A percentile compares a stretch with the other conserved stretches of the same genome.
These are phyloP conservation scores for Fistulina hepatica DNA, from an alignment of 1,284 basidiomycete species.

Conservation along the genomic window DNA sequence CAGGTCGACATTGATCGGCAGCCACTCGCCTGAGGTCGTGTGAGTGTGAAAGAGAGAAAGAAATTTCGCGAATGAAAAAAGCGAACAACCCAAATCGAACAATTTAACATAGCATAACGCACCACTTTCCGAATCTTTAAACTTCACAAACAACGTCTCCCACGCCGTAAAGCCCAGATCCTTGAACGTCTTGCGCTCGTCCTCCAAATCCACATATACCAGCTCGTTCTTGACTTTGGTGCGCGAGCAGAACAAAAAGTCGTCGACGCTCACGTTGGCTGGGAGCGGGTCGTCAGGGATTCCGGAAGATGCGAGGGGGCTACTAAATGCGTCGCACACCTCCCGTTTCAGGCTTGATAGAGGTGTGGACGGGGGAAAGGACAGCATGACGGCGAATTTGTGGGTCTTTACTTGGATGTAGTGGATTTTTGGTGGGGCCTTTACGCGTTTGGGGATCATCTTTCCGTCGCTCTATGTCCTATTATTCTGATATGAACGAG, in stretches of 20 bases:
- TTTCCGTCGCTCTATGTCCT: no score
- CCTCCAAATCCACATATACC: slow-evolving; percentile 41
- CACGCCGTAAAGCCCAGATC: slow-evolving; percentile 43
- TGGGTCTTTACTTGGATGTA: slow-evolving; percentile 61
- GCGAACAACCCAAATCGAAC: slow-evolving; percentile 11
- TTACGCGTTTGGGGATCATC: no score
- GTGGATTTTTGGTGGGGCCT: slow-evolving; percentile 46
- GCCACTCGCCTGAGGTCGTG: slow-evolving; percentile 20
- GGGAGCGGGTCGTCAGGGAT: slow-evolving; percentile 34
- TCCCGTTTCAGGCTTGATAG: slow-evolving; percentile 51
- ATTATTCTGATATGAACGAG: no score
- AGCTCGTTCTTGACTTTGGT: slow-evolving; percentile 35
- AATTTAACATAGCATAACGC: slow-evolving; percentile 20
- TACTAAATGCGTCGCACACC: slow-evolving; percentile 46
- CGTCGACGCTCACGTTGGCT: slow-evolving; percentile 29
- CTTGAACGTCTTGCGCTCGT: slow-evolving; percentile 33
- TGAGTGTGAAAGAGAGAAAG: slow-evolving; percentile 8
- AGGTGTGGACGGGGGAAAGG: slow-evolving; percentile 40
- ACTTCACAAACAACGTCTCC: slow-evolving; percentile 57
- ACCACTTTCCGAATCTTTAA: slow-evolving; percentile 46
- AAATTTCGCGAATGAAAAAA: slow-evolving; percentile 13
- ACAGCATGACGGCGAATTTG: slow-evolving; percentile 52
- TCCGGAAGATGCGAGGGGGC: slow-evolving; percentile 20
- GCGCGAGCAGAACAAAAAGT: slow-evolving; percentile 55
- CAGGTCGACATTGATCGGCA: neutral